Evolutionary conservation across 2,329 filamentous ascomycete genomes (phyloP), one percentile per base, ranked within the genome.

Genomic region (Ceratocystis lukuohia): DNA sequence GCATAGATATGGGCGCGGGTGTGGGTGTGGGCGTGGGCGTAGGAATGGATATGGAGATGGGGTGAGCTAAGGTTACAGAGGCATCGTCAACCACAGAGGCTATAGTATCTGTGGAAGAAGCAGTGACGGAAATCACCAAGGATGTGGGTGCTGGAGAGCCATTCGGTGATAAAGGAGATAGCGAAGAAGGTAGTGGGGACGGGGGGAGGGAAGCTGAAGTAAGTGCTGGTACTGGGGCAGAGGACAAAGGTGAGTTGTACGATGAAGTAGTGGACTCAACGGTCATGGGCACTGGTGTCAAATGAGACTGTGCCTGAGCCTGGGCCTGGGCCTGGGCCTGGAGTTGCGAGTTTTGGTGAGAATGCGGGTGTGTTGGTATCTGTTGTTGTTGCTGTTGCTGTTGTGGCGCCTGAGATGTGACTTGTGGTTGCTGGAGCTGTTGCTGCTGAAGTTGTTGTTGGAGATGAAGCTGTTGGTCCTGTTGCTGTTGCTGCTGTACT

Each of bases 201-300:
- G n/a, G 12, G 33, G 33, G n/a, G 5, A 56, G 20, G 28, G 20
- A 72, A 66, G 71, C 70, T 48, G 64, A 56, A 22, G 48, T 15
- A 48, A 45, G 61, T 17, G 64, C 48, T n/a, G 48, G 48, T 62
- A 37, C 50, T 65, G 74, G 73, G 33, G 73, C 74, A 66, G 74
- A 72, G 12, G 61, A 30, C 41, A 41, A 48, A 63, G 61, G 61
- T 63, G 61, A 63, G 75, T 77, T 81, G 72, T 81, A 82, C 70
- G 77, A 77, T 71, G 78, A 80, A 71, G 78, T 77, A 70, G 74
- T 77, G 71, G 79, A 80, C 72, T 82, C 81, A 70, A 73, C 63
- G 50, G 48, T 65, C 63, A 65, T 17, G 12, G 63, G 33, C 48
- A 44, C 7, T 28, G 37, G 41, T 28, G 41, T 33, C 61, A 63